Conservation (phyloP, 805 yeast species). For the Barnettozyma pratensis region DNA sequence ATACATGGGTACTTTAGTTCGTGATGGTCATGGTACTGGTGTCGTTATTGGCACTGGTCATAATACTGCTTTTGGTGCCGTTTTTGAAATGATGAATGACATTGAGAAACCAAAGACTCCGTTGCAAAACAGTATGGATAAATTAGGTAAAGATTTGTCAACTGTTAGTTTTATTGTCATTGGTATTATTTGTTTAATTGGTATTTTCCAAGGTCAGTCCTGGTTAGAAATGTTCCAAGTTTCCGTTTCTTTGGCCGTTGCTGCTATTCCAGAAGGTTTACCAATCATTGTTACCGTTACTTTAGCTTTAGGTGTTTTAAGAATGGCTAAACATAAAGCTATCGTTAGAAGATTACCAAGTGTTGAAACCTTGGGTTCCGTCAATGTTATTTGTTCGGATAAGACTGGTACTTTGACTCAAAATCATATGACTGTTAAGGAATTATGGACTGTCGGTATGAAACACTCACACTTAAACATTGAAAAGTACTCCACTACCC, state of each 20-base stretch:
- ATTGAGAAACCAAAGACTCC: constrained; percentile 99
- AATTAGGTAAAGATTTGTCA: constrained; percentile 87
- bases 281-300: constrained; percentile 98
- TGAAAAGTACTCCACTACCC: constrained; percentile 40
- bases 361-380: constrained; percentile 93
- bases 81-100: constrained; percentile 90
- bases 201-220: constrained; percentile 84
- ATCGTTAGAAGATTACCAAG: constrained; percentile 92
- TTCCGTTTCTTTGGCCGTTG: constrained; percentile 95
- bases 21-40: constrained; percentile 94
- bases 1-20: constrained; percentile 94
- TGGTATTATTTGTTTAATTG: constrained; percentile 87
- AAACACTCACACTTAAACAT: constrained; percentile 34
- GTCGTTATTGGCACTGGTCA: constrained; percentile 87
- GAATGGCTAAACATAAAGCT: constrained; percentile 94
- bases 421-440: constrained; percentile 86
- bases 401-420: constrained; percentile 89
- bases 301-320: constrained; percentile 87
- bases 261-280: constrained; percentile 98
- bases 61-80: constrained; percentile 90
- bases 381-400: constrained; percentile 88
- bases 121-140: constrained; percentile 91
- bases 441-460: constrained; percentile 74
- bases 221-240: constrained; percentile 99
- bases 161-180: constrained; percentile 79